Base-by-base conservation (phyloP, 768 basidiomycete species). In the Trametes cinnabarina region DNA sequence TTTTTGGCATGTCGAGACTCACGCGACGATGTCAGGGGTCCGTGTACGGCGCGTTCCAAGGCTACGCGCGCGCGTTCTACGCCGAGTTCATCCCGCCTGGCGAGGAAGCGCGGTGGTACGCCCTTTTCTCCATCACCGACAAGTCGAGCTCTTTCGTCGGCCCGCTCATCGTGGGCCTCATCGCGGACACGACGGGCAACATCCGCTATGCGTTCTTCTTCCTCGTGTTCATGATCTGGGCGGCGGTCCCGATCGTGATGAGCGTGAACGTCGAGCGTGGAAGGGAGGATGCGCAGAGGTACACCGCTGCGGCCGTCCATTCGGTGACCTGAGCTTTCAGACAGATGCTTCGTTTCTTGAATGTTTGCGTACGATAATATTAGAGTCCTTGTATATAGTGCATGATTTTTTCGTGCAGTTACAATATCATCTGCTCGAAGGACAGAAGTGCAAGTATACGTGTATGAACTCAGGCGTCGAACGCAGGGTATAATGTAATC, bases 91-190 rank as follows among this genome's bases (percentile, higher is more conserved):
- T 98, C 3, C 96, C 95, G 0, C 82, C 82, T 2, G 87, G 90
- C 0, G 92, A 97, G 71, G 92, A 94, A 72, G 94, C 94, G 2
- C 77, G 92, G 54, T 98, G 92, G 89, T 86, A 88, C 61, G 88
- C 85, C 2, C 73, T 98, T 32, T 97, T 89, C 72, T 88, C 89
- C 15, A 94, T 98, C 64, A 96, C 94, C 0, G 91, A 93, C 74
- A 92, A 94, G 88, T 94, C 93, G 7, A 88, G 87, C 60, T 93
- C 92, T 7, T 98, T 98, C 74, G 73, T 98, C 3, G 96, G 96
- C 0, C 96, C 96, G 3, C 76, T 94, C 6, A 74, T 93, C 25
- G 94, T 98, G 1, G 94, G 93, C 0, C 63, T 94, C 35, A 90
- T 98, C 39, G 86, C 94, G 0, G 94, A 96, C 68, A 71, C 78